Conservation (phyloP, 2,329 filamentous ascomycete genomes). For the Xylariaceae sp. region DNA sequence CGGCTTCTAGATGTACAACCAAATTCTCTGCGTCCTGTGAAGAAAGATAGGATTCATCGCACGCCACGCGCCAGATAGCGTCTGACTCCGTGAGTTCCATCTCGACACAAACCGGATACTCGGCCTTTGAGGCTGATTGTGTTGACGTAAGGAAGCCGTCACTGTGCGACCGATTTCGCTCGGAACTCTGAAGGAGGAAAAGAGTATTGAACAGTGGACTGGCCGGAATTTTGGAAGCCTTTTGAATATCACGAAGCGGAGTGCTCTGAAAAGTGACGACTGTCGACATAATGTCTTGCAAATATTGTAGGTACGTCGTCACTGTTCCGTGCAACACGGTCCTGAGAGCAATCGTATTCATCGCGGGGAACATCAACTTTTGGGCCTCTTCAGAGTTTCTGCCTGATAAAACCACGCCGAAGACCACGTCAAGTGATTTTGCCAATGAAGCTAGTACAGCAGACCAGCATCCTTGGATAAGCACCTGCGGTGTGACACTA, state of each 20-base stretch:
- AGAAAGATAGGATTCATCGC: slow-evolving; percentile 54
- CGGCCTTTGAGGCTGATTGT: slow-evolving; percentile 62
- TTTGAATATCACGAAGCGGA: slow-evolving; percentile 67
- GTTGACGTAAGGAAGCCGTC: slow-evolving; percentile 57
- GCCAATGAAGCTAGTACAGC: slow-evolving; percentile 62
- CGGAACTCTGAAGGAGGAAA: slow-evolving; percentile 49
- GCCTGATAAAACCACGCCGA: slow-evolving; percentile 80
- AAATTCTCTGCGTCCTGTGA: slow-evolving; percentile 44
- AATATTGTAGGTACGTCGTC: slow-evolving; percentile 62
- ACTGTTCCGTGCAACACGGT: slow-evolving; percentile 67
- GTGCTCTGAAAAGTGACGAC: slow-evolving; percentile 72
- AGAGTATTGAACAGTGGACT: slow-evolving; percentile 50
- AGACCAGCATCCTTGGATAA: slow-evolving; percentile 75
- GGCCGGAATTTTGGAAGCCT: slow-evolving; percentile 36
- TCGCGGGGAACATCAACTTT: slow-evolving; percentile 75
- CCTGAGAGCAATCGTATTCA: slow-evolving; percentile 83
- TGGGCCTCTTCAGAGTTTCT: slow-evolving; percentile 70
- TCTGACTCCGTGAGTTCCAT: slow-evolving; percentile 58
- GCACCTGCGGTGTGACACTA: slow-evolving; percentile 68
- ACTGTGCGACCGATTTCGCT: not conserved
- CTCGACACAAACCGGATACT: slow-evolving; percentile 80
- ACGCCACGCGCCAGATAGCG: slow-evolving; percentile 69
- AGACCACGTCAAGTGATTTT: slow-evolving; percentile 68
- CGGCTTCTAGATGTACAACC: slow-evolving; percentile 54
- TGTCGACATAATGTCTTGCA: slow-evolving; percentile 65